A percentile compares a stretch with the other conserved stretches of the same genome.
Conservation (phyloP, 257 asterid genomes). For the Solanum chaucha region DNA sequence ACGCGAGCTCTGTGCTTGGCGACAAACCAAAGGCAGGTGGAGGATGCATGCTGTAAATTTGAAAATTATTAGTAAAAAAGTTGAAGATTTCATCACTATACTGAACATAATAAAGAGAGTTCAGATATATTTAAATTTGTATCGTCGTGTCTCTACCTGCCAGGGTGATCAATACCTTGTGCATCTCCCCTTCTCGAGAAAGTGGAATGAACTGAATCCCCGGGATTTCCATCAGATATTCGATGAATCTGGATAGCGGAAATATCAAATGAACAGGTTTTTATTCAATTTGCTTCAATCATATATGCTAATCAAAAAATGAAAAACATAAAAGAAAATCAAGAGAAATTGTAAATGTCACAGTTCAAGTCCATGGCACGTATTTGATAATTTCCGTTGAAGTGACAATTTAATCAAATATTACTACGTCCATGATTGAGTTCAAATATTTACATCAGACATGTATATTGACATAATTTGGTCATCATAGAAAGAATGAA, state of each 20-base stretch:
- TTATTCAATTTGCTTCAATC: background rate
- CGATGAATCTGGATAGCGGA: constrained; percentile 40
- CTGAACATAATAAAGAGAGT: background rate
- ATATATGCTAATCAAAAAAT: background rate
- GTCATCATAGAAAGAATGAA: background rate
- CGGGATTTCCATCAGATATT: constrained; percentile 32
- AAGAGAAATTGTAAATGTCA: background rate
- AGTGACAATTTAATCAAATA: background rate
- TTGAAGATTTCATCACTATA: background rate
- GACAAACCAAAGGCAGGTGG: constrained; percentile 59
- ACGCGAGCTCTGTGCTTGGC: constrained; percentile 30
- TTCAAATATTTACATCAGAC: background rate
- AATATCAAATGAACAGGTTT: background rate
- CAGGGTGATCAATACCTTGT: constrained; percentile 23
- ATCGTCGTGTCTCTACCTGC: constrained; percentile 12
- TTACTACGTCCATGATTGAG: background rate
- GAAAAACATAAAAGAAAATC: background rate
- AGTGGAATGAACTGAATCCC: constrained; percentile 34
- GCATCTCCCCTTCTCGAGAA: constrained; percentile 19
- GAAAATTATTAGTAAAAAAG: background rate
- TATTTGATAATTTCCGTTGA: background rate
- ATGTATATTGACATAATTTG: background rate
- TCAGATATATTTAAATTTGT: background rate
- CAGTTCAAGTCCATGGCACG: background rate
- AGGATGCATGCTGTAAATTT: constrained; percentile 43